Base-by-base conservation (phyloP, 352 stramenopile genomes). In the Pythium pectinolyticum region DNA sequence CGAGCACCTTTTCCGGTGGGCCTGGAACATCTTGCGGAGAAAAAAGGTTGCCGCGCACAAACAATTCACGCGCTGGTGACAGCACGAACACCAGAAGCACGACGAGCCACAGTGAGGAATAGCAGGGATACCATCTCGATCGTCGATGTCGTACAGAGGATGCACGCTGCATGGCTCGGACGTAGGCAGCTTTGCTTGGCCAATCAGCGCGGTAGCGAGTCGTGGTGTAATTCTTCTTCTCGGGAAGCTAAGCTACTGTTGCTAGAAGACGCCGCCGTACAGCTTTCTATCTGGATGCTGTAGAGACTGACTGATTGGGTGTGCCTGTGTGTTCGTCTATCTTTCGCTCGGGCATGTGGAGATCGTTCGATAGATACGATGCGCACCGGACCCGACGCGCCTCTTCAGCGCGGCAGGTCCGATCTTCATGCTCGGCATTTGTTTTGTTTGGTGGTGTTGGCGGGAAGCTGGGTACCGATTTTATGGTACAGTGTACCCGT, bases 1-100 rank as follows among this genome's bases (percentile, higher is more conserved):
- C 67, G n/a, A 90, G 55, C 30, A 92, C 53, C 30, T 82, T 85
- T 25, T 87, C 74, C 0, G 84, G 84, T 7, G 82, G 78, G 2
- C 79, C 79, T 0, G 84, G 82, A 1, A 90, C 82, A 53, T 90
- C 80, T 40, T 86, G 75, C 5, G 84, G 82, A 0, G 70, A 77
- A 58, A 92, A 89, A 1, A 88, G 57, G 22, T 70, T 74, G 28
- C 57, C 78, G 8, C 40, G 30, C 1, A 61, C 58, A 17, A 64
- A 51, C 8, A 30, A 9, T 1, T 37, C 20, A 5, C 20, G 8
- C n/a, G 30, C 24, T 4, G 11, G 15, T 4, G 35, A 45, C 25
- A 45, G 56, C 45, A 10, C 15, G 22, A 54, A 28, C n/a, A 2
- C 25, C 5, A 74, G 5, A 8, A 74, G 46, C 31, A 70, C 15